Percentiles rank a stretch among this genome's conserved stretches.
Evolutionary conservation across 2,329 filamentous ascomycete species (phyloP).

Genomic region (Xylariaceae sp.): DNA sequence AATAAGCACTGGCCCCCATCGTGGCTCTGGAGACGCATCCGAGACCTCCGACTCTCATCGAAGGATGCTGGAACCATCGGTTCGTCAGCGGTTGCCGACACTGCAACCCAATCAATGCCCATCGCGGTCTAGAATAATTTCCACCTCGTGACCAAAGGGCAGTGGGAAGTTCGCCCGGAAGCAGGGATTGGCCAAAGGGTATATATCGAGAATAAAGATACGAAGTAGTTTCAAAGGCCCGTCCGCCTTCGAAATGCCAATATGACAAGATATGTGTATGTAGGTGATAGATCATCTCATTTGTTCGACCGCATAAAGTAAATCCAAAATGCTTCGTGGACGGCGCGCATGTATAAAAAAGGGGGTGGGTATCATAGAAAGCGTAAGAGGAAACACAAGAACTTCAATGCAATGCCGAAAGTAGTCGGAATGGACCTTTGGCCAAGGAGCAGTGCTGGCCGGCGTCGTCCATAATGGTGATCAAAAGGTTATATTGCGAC

Average conservation of each 20-base stretch:
- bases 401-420: conserved; percentile 11
- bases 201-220: conserved; percentile 20
- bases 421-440: not conserved
- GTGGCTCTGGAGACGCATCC: not conserved
- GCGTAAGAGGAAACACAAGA: conserved; percentile 17
- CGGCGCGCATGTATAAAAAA: conserved; percentile 23
- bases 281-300: conserved; percentile 21
- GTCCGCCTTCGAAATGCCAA: conserved; percentile 19
- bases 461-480: conserved; percentile 1
- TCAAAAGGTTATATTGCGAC: conserved; percentile 19
- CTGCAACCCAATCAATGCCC: no score
- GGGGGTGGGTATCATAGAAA: conserved; percentile 30
- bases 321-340: conserved; percentile 26
- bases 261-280: conserved; percentile 21
- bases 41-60: conserved; percentile 1
- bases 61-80: not conserved
- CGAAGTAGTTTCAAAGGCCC: conserved; percentile 8
- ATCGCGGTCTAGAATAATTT: no score
- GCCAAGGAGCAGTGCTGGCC: not conserved
- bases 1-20: conserved; percentile 7
- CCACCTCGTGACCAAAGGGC: no score
- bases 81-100: no score
- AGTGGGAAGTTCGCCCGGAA: conserved; percentile 3
- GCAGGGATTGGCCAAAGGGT: conserved; percentile 15
- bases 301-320: conserved; percentile 15